Percentiles rank a stretch among this genome's conserved stretches.
These are phyloP conservation scores for Oenanthe javanica DNA, from an alignment of 140 eudicot species.

Conservation along the genomic window DNA sequence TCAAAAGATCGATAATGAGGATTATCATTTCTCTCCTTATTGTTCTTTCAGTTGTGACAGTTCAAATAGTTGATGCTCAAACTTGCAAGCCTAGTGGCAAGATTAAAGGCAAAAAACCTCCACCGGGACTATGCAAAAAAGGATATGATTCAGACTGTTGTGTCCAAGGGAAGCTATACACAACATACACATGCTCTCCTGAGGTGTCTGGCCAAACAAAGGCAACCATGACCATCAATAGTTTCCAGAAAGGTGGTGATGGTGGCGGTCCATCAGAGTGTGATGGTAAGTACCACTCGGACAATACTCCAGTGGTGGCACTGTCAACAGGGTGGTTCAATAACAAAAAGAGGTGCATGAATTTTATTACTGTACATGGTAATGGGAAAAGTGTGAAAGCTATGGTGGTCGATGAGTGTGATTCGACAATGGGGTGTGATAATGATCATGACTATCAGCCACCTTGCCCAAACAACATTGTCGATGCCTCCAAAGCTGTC, in stretches of 20 bases:
- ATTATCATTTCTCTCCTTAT: not conserved
- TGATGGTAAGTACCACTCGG: slow-evolving; percentile 46
- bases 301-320: slow-evolving; percentile 49
- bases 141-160: slow-evolving; percentile 57
- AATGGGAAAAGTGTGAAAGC: slow-evolving; percentile 51
- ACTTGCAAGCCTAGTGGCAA: slow-evolving; percentile 48
- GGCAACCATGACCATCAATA: slow-evolving; percentile 54
- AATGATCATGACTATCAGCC: slow-evolving; percentile 53
- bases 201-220: slow-evolving; percentile 27
- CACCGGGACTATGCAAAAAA: slow-evolving; percentile 44
- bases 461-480: slow-evolving; percentile 53
- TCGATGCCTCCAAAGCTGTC: slow-evolving; percentile 64
- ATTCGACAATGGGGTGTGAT: slow-evolving; percentile 60
- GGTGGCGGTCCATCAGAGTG: slow-evolving; percentile 73
- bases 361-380: slow-evolving; percentile 25
- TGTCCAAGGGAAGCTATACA: slow-evolving; percentile 30
- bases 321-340: slow-evolving; percentile 63
- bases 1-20: not conserved
- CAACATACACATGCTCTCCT: slow-evolving; percentile 62
- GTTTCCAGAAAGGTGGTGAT: slow-evolving; percentile 54
- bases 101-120: slow-evolving; percentile 49
- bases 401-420: slow-evolving; percentile 68
- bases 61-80: slow-evolving; percentile 20
- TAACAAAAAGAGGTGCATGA: slow-evolving; percentile 33
- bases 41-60: not conserved